These are phyloP conservation scores for Rhodotorula glutinis DNA, from an alignment of 1,284 basidiomycete species.

Conservation along the genomic window DNA sequence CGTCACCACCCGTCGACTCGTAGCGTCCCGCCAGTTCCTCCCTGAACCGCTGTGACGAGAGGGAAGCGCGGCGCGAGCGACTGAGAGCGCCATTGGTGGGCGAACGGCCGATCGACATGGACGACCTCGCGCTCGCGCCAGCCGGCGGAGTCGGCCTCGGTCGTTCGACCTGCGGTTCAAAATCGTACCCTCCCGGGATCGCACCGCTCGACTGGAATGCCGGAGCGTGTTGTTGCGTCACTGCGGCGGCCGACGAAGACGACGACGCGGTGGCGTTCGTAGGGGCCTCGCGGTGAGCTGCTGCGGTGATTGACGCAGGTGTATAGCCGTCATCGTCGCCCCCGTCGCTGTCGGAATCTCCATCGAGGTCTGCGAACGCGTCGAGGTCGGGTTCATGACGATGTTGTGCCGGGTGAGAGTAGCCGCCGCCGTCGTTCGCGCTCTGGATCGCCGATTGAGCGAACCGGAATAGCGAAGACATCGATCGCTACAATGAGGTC, in stretches of 20 bases:
- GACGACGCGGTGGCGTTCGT: neutral
- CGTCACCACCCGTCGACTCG: neutral
- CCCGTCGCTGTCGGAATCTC: neutral
- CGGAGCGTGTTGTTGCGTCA: neutral
- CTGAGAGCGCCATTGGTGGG: neutral
- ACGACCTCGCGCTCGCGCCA: neutral
- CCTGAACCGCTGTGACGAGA: neutral
- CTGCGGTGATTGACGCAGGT: neutral
- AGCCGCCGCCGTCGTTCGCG: neutral
- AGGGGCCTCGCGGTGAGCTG: neutral
- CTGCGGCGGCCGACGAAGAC: neutral
- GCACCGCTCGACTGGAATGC: neutral
- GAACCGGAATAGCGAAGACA: neutral
- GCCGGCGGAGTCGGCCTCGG: neutral
- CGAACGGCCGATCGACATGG: neutral
- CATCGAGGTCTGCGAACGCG: slow-evolving; percentile 8
- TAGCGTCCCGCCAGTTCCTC: neutral
- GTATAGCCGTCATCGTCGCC: neutral
- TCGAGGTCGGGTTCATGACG: neutral
- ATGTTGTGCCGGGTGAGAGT: neutral
- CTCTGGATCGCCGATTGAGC: neutral
- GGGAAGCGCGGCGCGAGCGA: neutral
- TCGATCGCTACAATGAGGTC: neutral
- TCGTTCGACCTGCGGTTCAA: slow-evolving; percentile 31
- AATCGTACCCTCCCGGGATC: slow-evolving; percentile 34